Conservation (phyloP, 2,329 filamentous ascomycete genomes). For the Didymella exigua region DNA sequence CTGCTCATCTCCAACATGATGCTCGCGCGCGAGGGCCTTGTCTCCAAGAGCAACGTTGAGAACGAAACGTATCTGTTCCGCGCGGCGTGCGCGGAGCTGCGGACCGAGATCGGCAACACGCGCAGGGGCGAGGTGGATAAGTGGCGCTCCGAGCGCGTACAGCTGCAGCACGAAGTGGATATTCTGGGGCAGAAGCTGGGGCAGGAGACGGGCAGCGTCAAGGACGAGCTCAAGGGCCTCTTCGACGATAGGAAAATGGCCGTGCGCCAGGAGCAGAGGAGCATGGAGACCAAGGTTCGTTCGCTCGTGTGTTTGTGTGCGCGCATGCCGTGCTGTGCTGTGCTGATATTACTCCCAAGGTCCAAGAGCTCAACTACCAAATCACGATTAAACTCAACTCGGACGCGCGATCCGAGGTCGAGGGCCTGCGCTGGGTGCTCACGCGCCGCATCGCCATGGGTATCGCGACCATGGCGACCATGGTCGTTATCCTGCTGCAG, state of each 20-base stretch:
- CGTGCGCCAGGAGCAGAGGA: slow-evolving; percentile 84
- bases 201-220: slow-evolving; percentile 80
- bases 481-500: slow-evolving; percentile 14
- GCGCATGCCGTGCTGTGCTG: too few species aligned
- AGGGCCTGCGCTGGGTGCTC: slow-evolving; percentile 85
- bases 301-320: too few species aligned
- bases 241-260: slow-evolving; percentile 96
- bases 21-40: slow-evolving; percentile 76
- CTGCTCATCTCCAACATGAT: slow-evolving; percentile 80
- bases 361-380: slow-evolving; percentile 95
- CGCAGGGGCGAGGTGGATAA: slow-evolving; percentile 78
- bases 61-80: slow-evolving; percentile 95
- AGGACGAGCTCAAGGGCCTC: slow-evolving; percentile 91
- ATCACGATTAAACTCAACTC: slow-evolving; percentile 90
- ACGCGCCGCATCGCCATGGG: slow-evolving; percentile 67
- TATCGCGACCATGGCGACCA: slow-evolving; percentile 32
- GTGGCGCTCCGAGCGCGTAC: slow-evolving; percentile 79
- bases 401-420: slow-evolving; percentile 89
- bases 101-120: slow-evolving; percentile 82
- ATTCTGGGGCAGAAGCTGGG: slow-evolving; percentile 83
- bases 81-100: slow-evolving; percentile 89
- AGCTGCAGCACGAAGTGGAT: slow-evolving; percentile 94
- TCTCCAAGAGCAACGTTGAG: slow-evolving; percentile 90
- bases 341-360: too few species aligned
- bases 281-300: slow-evolving; percentile 81